Evolutionary conservation across 2,329 filamentous ascomycete genomes (phyloP), one percentile per base, ranked within the genome.

Genomic region (Esteya vermicola): DNA sequence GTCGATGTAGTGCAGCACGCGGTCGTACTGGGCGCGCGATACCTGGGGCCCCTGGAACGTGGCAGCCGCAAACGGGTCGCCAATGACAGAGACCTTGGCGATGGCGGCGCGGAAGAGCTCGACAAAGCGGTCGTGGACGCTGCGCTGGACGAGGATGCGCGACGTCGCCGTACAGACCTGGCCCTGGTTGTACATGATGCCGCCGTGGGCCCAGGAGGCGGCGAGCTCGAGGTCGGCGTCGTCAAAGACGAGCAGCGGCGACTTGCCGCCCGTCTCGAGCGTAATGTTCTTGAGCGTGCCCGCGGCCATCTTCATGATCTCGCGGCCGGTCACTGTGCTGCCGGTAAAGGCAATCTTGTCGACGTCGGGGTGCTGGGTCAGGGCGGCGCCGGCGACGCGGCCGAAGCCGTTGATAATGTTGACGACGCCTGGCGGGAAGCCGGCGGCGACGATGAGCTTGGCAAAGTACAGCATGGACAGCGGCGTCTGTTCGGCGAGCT

Each of bases 321-420:
- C 68, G 45, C 72, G 71, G 23, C 75, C 80, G 2, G 78, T 84
- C 8, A 64, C 64, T 2, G 80, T 84, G 40, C 71, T 78, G 41
- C 80, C 81, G 1, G 79, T 84, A 49, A 85, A 84, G 4, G 78
- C 78, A 43, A 85, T 64, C 61, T 83, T 84, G 55, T 81, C 73
- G 22, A 84, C 69, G 38, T 68, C 65, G 6, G 70, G 58, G 53
- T 84, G 78, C 44, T 68, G 63, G 4, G 75, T 74, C 9, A 84
- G 65, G 2, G 78, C 77, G 13, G 73, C 67, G 33, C 81, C 78
- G 13, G 78, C 73, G 45, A 75, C 74, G 34, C 68, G 64, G 18
- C 79, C 79, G 48, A 75, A 64, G 4, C 80, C 80, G 47, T 81
- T 82, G 45, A 85, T 54, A 46, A 85, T 68, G 55, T 85, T 85